Base-by-base conservation (phyloP, 2,329 filamentous ascomycete genomes). In the Paecilomyces dactylethromorphus region DNA sequence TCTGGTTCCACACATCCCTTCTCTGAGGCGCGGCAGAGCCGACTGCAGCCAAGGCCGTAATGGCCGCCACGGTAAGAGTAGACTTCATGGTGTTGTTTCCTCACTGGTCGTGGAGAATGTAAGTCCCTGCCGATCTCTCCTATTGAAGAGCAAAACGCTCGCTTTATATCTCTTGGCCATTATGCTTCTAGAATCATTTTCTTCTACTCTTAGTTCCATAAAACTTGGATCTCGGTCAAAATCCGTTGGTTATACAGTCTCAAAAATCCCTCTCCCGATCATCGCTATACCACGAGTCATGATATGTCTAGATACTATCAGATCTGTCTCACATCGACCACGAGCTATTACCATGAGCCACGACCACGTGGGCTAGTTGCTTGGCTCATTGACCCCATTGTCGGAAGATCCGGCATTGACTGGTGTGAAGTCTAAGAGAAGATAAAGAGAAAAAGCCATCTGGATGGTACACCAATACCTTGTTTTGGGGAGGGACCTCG, bases 71-170 rank as follows among this genome's bases (percentile, higher is more conserved):
- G 33, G 56, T 55, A 54, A 55, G 59, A 54, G 54, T 58, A 24
- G 59, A 55, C 59, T 65, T 65, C 65, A 68, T 68, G 15, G 49
- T 67, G 24, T 53, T 67, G 24, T 53, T 21, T 31, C 29, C 57
- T 55, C 21, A 45, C 31, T 53, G 35, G 35, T 21, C 31, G 56
- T 52, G 33, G 57, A 62, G 55, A 53, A 49, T 59, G 55, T n/a
- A 13, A 54, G 15, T 15, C 3, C 32, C 12, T 33, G 32, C 11
- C 32, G 32, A 33, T 33, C 10, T 33, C 32, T 33, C 11, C 32
- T 29, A 29, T 18, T 45, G 39, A 8, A 18, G 15, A 2, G 39
- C n/a, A 2, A 45, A n/a, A 45, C 18, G 5, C 18, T n/a, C 15
- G 13, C 18, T 45, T 18, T 45, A 45, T 18, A 45, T 45, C n/a